phyloP scores from a whole-genome alignment of 2,329 filamentous ascomycete genomes.

The Spiromastix sp. region DNA sequence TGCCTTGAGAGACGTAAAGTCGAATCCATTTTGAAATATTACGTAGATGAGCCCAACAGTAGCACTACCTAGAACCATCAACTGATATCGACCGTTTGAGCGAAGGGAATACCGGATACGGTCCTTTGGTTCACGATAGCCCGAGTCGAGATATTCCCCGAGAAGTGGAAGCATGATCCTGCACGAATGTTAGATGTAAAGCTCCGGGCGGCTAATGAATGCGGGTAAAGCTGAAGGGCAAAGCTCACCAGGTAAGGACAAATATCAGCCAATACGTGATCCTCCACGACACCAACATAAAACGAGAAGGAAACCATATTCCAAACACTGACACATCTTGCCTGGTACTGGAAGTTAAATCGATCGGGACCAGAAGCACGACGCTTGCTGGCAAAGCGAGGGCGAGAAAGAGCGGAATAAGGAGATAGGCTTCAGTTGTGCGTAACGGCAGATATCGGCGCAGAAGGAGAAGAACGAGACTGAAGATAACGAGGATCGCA shows the following conservation, averaged over 20 bases:
- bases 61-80: slow-evolving; percentile 62
- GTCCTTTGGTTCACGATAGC: slow-evolving; percentile 75
- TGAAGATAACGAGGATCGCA: slow-evolving; percentile 62
- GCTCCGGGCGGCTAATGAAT: slow-evolving; percentile 5
- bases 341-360: slow-evolving; percentile 76
- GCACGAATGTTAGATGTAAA: slow-evolving; percentile 4
- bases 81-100: slow-evolving; percentile 79
- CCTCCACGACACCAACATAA: slow-evolving; percentile 81
- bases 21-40: slow-evolving; percentile 65
- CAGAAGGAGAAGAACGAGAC: slow-evolving; percentile 70
- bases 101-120: slow-evolving; percentile 76
- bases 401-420: slow-evolving; percentile 91
- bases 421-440: slow-evolving; percentile 78
- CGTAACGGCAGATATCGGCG: slow-evolving; percentile 86
- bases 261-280: slow-evolving; percentile 98
- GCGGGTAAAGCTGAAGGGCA: background rate
- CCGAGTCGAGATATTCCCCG: slow-evolving; percentile 88
- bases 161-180: slow-evolving; percentile 87
- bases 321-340: slow-evolving; percentile 64
- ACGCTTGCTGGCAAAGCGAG: slow-evolving; percentile 86
- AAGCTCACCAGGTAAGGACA: slow-evolving; percentile 70
- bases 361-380: slow-evolving; percentile 85
- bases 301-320: slow-evolving; percentile 72
- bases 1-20: slow-evolving; percentile 63
- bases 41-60: slow-evolving; percentile 71